Conservation (phyloP, 2,329 filamentous ascomycete genomes). For the Magnaporthales sp. region DNA sequence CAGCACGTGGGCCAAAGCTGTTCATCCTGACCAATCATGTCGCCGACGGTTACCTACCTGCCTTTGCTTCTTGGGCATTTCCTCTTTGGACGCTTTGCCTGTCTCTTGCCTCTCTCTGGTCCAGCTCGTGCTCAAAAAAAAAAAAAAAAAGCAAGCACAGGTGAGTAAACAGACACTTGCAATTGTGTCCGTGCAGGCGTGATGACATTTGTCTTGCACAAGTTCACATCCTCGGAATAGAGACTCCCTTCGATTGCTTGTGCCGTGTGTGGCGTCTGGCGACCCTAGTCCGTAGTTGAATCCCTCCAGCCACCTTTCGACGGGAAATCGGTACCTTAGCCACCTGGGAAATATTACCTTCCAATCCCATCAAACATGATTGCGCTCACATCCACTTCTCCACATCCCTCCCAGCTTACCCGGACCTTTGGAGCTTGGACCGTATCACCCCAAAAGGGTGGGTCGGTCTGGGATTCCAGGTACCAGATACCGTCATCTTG, state of each 20-base stretch:
- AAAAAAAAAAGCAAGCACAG: not conserved
- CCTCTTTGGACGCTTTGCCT: not conserved
- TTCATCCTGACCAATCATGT: not conserved
- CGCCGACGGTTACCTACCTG: not conserved
- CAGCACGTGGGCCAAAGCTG: not conserved
- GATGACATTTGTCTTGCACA: no score
- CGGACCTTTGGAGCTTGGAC: not conserved
- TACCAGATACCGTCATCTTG: conserved; percentile 2
- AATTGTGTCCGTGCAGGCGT: not conserved
- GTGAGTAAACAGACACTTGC: not conserved
- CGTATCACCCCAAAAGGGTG: not conserved
- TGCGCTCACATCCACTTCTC: not conserved
- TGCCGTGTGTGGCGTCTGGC: not conserved
- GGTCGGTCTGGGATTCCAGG: not conserved
- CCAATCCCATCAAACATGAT: not conserved
- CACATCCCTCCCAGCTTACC: not conserved
- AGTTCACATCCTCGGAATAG: no score
- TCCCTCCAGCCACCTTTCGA: not conserved
- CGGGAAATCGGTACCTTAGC: not conserved
- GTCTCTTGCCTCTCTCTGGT: not conserved
- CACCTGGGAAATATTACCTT: not conserved
- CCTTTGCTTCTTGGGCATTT: not conserved
- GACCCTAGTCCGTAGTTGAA: not conserved
- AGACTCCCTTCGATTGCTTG: not conserved
- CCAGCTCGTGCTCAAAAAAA: not conserved